Evolutionary conservation across 225 moss, liverwort and hornwort genomes (phyloP), one percentile per base, ranked within the genome.

Genomic region (Pleurozium schreberi): DNA sequence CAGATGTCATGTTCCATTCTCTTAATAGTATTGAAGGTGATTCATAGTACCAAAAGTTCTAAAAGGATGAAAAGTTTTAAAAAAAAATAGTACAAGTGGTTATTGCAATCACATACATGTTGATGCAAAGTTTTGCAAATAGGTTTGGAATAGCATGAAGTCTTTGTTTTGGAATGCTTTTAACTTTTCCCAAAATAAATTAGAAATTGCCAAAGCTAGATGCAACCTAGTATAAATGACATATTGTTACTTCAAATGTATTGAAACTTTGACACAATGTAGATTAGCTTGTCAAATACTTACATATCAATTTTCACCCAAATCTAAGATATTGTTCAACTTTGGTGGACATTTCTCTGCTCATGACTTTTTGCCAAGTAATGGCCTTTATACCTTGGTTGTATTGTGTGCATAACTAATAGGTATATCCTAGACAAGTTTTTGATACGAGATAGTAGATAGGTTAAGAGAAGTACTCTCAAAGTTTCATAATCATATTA

Each of bases 181-280:
- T n/a, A n/a, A n/a, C n/a, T n/a, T n/a, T n/a, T n/a, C n/a, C n/a
- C n/a, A n/a, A n/a, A n/a, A n/a, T n/a, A n/a, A n/a, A n/a, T n/a
- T n/a, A n/a, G 2, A 43, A 71, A 27, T 3, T 70, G 15, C 1
- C 1, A 15, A 2, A 42, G 8, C 25, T 40, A 42, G 0, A 0
- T 25, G 61, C 13, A 31, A n/a, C 14, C 22, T 63, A 63, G 25
- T 3, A 70, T 26, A 8, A 70, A 42, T 70, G 20, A 21, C 3
- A 18, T 20, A 67, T 0, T 34, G 3, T 36, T 5, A 38, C 9
- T 66, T 18, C 36, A 67, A 38, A 38, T n/a, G 12, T n/a, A 12
- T n/a, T 12, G 7, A 22, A 67, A n/a, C 12, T n/a, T n/a, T 5
- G 21, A 6, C 1, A 68, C 7, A 22, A 68, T 68, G 68, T n/a